Base-by-base conservation (phyloP, 2,329 filamentous ascomycete genomes). In the Penicillium capsulatum region DNA sequence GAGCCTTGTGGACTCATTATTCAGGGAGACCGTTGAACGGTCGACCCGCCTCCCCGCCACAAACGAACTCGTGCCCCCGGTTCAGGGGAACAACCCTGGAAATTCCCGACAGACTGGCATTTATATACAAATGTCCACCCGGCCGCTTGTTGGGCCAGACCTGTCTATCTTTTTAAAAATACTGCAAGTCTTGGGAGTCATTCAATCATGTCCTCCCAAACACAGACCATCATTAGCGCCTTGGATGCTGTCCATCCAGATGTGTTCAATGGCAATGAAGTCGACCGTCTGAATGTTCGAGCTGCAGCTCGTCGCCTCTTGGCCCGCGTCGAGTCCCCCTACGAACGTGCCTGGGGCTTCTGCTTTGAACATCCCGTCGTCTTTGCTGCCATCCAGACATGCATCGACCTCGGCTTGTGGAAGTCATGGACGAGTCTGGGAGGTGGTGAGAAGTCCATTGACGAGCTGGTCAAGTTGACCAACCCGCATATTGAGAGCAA, bases 381-480 rank as follows among this genome's bases (percentile, higher is more conserved):
- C 7, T 57, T 56, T 34, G 53, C 60, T 1, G 57, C 54, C 15
- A 44, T 63, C 10, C 54, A 63, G 36, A 54, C 52, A 11, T 54
- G 53, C 20, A 58, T 61, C 9, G 54, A 64, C 29, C 22, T 63
- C 7, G 57, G 52, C 3, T 50, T 64, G 11, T 64, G 59, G 59
- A 54, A 50, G 27, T 39, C 50, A 15, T 64, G 60, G 60, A 53
- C 54, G 13, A 34, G 11, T n/a, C 34, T 32, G n/a, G 56, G 55
- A 8, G 58, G 59, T 13, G 54, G 48, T 3, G 47, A 56, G 34
- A 62, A 56, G 41, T 45, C 56, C 2, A 42, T 61, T 6, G 42
- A 57, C 24, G 54, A 61, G 11, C 33, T 64, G 28, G 53, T 62
- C 14, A 29, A 46, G 10, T 47, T 62, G 31, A 51, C 53, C 11